Evolutionary conservation across 2,329 filamentous ascomycete genomes (phyloP).

Genomic region (Ophiostoma sp.): DNA sequence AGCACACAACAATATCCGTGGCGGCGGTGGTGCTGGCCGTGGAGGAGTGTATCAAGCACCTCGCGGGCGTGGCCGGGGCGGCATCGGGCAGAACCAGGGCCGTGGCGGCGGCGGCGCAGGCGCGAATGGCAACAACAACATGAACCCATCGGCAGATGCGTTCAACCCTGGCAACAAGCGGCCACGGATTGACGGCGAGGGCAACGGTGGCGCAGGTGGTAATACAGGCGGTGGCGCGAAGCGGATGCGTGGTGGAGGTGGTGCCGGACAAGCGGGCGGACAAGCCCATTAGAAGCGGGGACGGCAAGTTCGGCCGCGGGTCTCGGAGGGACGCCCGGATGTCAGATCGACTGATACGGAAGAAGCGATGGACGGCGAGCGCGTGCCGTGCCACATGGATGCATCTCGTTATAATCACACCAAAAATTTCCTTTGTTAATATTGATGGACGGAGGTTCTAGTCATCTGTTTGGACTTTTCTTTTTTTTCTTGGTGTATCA

Average conservation of each 20-base stretch:
- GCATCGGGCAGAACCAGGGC: constrained; percentile 26
- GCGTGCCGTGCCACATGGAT: neutral
- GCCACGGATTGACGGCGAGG: constrained; percentile 46
- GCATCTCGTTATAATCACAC: neutral
- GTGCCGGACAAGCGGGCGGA: neutral
- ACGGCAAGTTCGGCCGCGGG: neutral
- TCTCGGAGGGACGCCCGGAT: neutral
- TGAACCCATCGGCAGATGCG: constrained; percentile 48
- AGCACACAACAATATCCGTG: constrained; percentile 22
- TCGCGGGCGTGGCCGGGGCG: constrained; percentile 28
- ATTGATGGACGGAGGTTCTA: neutral
- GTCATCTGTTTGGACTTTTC: neutral
- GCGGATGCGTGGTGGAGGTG: constrained; percentile 32
- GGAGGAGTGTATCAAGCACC: constrained; percentile 31
- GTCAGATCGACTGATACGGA: neutral
- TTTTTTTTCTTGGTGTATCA: no score
- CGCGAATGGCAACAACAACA: constrained; percentile 33
- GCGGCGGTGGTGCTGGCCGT: constrained; percentile 26
- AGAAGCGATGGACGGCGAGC: no score
- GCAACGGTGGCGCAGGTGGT: constrained; percentile 31
- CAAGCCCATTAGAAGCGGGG: neutral
- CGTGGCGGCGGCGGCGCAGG: constrained; percentile 30
- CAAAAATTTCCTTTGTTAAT: constrained; percentile 7
- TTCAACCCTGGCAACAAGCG: constrained; percentile 53
- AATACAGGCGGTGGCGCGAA: constrained; percentile 32